Conservation (phyloP, 495 filamentous ascomycete genomes). For the Penicillium roqueforti region DNA sequence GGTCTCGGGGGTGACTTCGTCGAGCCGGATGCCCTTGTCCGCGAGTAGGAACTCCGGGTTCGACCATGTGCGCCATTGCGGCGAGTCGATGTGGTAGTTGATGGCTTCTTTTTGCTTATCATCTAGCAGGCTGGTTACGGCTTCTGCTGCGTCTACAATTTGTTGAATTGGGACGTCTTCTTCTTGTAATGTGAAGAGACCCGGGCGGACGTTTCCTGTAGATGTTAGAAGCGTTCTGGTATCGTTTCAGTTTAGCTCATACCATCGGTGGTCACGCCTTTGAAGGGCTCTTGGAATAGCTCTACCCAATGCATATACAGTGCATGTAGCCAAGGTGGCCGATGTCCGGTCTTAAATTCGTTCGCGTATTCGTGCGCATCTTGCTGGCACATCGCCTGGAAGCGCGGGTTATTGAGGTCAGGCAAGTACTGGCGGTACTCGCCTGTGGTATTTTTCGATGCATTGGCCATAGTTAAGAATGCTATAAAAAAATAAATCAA, state of each 20-base stretch:
- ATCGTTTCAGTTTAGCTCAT: conserved; percentile 13
- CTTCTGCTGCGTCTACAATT: conserved; percentile 49
- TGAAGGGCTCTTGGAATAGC: conserved; percentile 63
- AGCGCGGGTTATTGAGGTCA: conserved; percentile 56
- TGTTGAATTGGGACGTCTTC: conserved; percentile 54
- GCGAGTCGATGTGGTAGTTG: conserved; percentile 60
- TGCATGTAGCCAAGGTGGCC: conserved; percentile 64
- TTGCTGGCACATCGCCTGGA: conserved; percentile 58
- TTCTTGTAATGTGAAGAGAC: conserved; percentile 57
- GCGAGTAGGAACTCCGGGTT: conserved; percentile 67
- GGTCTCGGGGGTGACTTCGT: conserved; percentile 44
- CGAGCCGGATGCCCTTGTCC: conserved; percentile 62
- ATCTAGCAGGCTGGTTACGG: conserved; percentile 41
- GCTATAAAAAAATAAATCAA: background rate
- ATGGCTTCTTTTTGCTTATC: conserved; percentile 45
- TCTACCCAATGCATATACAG: conserved; percentile 64
- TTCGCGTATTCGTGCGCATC: conserved; percentile 61
- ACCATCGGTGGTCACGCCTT: conserved; percentile 68
- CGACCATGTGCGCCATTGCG: conserved; percentile 70
- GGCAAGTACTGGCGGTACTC: conserved; percentile 58
- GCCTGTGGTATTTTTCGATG: conserved; percentile 31
- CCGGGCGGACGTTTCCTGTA: conserved; percentile 49
- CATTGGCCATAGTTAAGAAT: background rate
- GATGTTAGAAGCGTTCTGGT: conserved; percentile 7
- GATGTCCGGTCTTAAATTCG: conserved; percentile 53